Base-by-base conservation (phyloP, 768 basidiomycete species). In the Hericium rajendrae region DNA sequence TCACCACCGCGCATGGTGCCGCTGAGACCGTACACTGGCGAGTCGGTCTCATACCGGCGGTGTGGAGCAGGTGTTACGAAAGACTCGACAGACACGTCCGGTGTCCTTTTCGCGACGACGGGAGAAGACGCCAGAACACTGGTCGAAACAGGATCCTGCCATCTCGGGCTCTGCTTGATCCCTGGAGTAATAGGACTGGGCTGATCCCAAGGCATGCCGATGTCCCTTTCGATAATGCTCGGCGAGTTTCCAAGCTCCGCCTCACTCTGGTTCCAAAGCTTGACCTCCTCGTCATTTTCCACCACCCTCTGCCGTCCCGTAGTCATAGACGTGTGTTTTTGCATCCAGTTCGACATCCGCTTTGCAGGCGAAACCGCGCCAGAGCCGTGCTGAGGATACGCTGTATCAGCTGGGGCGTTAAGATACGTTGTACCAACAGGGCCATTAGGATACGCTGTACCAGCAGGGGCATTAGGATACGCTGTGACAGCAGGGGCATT, bases 1-100 rank as follows among this genome's bases (percentile, higher is more conserved):
- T 16, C 3, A 3, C 55, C 58, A 26, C 40, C 51, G 11, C 64
- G 48, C 8, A 73, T 56, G 48, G 74, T 72, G 12, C 75, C 74
- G 46, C 75, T 63, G 38, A 80, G 66, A 32, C 76, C 76, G 57
- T 78, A 78, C 6, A 79, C 63, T 3, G 80, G 78, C 13, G 78
- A 78, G 51, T 71, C 70, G 12, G 69, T 63, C 51, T 38, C 41
- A 18, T 15, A 59, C 24, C 39, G 20, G 39, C 37, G 51, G 28
- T 18, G 37, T 54, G 24, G 18, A 5, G 43, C 12, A 46, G 43
- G 43, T 6, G 43, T 6, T n/a, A 46, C 20, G 43, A 32, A 32
- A 10, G 32, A 9, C 6, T 10, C 9, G 8, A 2, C 8, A 32
- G 32, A 32, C 6, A 32, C 32, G 32, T 10, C 9, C 32, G 9